Conservation (phyloP, 2,329 filamentous ascomycete species). For the Botryotinia globosa region DNA sequence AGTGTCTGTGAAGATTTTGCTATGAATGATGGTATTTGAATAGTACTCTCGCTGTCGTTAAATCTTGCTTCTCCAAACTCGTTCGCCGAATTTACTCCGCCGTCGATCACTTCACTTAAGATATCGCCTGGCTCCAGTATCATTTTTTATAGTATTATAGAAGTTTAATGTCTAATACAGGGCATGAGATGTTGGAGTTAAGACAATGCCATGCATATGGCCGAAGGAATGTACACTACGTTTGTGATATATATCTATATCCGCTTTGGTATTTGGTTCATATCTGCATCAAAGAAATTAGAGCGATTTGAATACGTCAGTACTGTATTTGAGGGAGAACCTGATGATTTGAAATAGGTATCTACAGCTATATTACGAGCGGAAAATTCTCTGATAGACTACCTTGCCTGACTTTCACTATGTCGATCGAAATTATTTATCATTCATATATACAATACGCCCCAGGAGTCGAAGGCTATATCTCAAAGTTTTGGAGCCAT, state of each 20-base stretch:
- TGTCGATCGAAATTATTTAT: background rate
- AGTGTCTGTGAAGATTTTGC: background rate
- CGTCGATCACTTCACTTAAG: background rate
- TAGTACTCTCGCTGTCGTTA: background rate
- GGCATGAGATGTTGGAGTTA: background rate
- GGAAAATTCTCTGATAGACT: accelerated
- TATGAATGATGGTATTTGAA: background rate
- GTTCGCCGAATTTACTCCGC: background rate
- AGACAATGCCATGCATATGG: background rate
- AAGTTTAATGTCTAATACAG: background rate
- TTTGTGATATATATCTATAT: background rate
- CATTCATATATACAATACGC: background rate
- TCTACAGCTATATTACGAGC: background rate
- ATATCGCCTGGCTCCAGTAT: background rate
- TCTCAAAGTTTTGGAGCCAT: background rate
- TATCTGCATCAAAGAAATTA: background rate
- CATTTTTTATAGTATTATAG: background rate
- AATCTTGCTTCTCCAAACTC: background rate
- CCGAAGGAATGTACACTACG: background rate
- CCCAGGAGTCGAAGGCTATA: background rate
- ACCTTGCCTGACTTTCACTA: background rate
- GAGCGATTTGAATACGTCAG: background rate
- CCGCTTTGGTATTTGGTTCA: background rate
- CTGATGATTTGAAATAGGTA: background rate
- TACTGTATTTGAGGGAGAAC: too few species aligned